Evolutionary conservation across 108 stramenopile genomes (phyloP).

Genomic region (Pseudonitzschia multistriata): DNA sequence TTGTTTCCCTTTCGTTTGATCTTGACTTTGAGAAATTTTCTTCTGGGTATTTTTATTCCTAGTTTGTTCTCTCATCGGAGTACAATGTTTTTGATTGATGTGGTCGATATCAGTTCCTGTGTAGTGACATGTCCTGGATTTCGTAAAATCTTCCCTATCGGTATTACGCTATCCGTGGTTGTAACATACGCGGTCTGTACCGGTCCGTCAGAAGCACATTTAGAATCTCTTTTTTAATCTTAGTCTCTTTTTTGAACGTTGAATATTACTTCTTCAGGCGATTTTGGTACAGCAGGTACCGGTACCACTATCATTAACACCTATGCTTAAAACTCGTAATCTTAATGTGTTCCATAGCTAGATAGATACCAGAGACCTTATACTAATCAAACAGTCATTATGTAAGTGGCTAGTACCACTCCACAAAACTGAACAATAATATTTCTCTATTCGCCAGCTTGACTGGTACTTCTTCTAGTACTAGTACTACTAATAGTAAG

Average conservation of each 20-base stretch:
- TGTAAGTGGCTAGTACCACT: too few species aligned
- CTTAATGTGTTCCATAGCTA: too few species aligned
- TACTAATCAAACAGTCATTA: too few species aligned
- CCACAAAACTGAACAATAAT: background rate
- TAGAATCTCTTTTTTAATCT: too few species aligned
- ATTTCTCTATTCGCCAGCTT: background rate
- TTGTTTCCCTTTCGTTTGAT: constrained; percentile 31
- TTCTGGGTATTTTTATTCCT: background rate
- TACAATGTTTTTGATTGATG: background rate
- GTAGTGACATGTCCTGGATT: background rate
- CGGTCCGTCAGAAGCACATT: background rate
- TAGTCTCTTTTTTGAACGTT: too few species aligned
- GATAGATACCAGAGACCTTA: too few species aligned
- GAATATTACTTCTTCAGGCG: too few species aligned
- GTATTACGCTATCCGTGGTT: background rate
- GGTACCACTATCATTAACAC: too few species aligned
- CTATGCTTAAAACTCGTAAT: too few species aligned
- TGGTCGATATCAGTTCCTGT: background rate
- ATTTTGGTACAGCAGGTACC: too few species aligned
- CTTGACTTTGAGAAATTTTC: background rate
- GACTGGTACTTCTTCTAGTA: background rate
- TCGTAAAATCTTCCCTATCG: background rate
- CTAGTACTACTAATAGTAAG: background rate
- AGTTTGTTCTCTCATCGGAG: background rate
- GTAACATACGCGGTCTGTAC: background rate